These are phyloP conservation scores for Metschnikowia lochheadii DNA, from an alignment of 805 yeast species.

Conservation along the genomic window DNA sequence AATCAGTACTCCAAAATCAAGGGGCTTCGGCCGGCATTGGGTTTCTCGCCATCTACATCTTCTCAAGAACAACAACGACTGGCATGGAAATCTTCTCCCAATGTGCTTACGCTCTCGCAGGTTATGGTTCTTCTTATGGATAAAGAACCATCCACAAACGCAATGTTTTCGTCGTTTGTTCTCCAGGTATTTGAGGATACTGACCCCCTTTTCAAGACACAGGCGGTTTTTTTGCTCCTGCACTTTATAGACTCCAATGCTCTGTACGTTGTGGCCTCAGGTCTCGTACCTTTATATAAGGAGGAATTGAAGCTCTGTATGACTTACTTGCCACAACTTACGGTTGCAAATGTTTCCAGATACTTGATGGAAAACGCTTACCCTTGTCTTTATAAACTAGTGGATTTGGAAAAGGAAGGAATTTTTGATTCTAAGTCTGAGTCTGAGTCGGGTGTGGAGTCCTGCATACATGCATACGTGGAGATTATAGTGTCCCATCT, in stretches of 20 bases:
- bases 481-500: conserved; percentile 25
- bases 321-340: conserved; percentile 25
- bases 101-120: conserved; percentile 25
- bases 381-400: conserved; percentile 15
- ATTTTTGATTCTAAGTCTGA: not conserved
- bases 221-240: conserved; percentile 21
- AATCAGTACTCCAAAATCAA: not conserved
- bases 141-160: conserved; percentile 9
- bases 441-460: not conserved
- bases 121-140: conserved; percentile 20
- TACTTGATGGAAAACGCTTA: conserved; percentile 23
- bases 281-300: conserved; percentile 25
- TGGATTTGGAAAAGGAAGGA: conserved; percentile 1
- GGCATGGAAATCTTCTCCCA: conserved; percentile 25
- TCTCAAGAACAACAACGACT: conserved; percentile 23
- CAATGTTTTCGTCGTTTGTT: conserved; percentile 25
- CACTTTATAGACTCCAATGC: conserved; percentile 11
- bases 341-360: conserved; percentile 21
- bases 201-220: conserved; percentile 25
- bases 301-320: conserved; percentile 24
- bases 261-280: conserved; percentile 20
- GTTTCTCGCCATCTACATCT: conserved; percentile 8
- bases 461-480: conserved; percentile 11
- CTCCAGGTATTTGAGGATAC: conserved; percentile 35
- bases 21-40: conserved; percentile 18